A percentile compares a stretch with the other conserved stretches of the same genome.
Evolutionary conservation across 352 stramenopile species (phyloP).

Genomic region (Aphanomyces stellatus): DNA sequence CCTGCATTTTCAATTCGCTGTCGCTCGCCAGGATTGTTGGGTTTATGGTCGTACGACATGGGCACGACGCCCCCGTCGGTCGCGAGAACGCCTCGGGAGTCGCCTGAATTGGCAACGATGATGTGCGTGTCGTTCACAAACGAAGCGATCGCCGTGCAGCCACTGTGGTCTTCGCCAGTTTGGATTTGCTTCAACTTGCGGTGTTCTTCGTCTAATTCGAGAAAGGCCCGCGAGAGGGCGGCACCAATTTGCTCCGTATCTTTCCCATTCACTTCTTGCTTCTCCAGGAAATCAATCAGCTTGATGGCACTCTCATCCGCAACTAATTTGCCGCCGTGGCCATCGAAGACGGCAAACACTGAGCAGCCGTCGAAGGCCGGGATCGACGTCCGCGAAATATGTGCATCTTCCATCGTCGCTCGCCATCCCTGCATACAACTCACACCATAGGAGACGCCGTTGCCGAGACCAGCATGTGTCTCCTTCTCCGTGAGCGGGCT

Average conservation of each 20-base stretch:
- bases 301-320: constrained; percentile 41
- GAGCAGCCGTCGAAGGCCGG: constrained; percentile 38
- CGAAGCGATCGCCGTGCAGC: constrained; percentile 67
- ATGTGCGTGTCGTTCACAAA: constrained; percentile 61
- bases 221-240: constrained; percentile 49
- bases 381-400: constrained; percentile 43
- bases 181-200: constrained; percentile 36
- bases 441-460: constrained; percentile 51
- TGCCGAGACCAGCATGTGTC: constrained; percentile 38
- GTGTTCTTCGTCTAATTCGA: constrained; percentile 58
- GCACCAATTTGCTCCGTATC: constrained; percentile 42
- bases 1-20: constrained; percentile 63
- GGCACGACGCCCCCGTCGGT: constrained; percentile 43
- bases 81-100: constrained; percentile 67
- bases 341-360: constrained; percentile 75
- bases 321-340: constrained; percentile 51
- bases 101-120: constrained; percentile 69
- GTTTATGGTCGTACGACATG: constrained; percentile 90
- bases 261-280: constrained; percentile 21
- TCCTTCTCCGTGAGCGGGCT: constrained; percentile 73
- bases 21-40: constrained; percentile 68
- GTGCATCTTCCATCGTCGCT: constrained; percentile 74
- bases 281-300: constrained; percentile 31
- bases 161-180: constrained; percentile 53
- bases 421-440: constrained; percentile 79